These are phyloP conservation scores for Apophysomyces sp. DNA, from an alignment of 371 early-diverging fungal genomes.

Conservation along the genomic window DNA sequence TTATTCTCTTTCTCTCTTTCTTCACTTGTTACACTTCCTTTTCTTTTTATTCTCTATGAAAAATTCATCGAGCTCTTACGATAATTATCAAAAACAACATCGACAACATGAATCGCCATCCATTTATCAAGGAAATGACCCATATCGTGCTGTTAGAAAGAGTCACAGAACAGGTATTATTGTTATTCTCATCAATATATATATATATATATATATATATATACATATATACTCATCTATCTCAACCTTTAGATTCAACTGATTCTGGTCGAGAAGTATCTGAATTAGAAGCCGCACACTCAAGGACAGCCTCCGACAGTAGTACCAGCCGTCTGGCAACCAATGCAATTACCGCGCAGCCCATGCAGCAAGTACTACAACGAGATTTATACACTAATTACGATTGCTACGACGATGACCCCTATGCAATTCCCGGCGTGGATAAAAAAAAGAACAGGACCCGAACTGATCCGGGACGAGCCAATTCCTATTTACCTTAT, in stretches of 20 bases:
- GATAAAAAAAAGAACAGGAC: constrained; percentile 2
- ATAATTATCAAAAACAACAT: background rate
- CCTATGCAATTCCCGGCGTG: constrained; percentile 24
- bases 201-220: no score
- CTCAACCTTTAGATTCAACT: background rate
- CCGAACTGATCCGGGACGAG: constrained; percentile 13
- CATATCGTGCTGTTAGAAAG: background rate
- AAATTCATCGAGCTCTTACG: background rate
- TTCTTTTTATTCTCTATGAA: background rate
- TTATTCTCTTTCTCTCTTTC: background rate
- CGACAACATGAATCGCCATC: background rate
- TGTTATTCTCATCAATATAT: no score
- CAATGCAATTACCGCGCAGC: background rate
- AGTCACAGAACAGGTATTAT: background rate
- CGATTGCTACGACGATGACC: constrained; percentile 28
- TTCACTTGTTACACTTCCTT: background rate
- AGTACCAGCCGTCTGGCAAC: constrained; percentile 34
- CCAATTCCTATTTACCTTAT: constrained; percentile 49
- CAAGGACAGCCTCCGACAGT: constrained; percentile 41
- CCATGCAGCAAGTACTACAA: constrained; percentile 1
- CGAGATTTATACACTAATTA: background rate
- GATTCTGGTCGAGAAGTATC: constrained; percentile 2
- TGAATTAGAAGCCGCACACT: constrained; percentile 28
- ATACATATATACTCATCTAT: no score
- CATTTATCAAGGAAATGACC: background rate